These are phyloP conservation scores for Stenogyne calaminthoides DNA, from an alignment of 305 asterid species.

Conservation along the genomic window DNA sequence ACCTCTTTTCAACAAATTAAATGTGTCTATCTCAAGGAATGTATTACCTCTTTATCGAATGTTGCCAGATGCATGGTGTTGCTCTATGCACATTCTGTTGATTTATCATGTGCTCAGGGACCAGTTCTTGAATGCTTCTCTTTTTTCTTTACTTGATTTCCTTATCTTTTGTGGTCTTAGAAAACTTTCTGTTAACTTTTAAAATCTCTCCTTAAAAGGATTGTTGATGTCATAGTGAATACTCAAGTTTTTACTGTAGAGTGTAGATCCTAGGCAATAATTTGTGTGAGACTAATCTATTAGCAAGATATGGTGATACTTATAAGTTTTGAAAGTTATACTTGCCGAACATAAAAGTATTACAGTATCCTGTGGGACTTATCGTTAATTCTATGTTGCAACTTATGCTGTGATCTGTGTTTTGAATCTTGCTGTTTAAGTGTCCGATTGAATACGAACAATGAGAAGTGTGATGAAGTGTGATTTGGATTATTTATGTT, in stretches of 20 bases:
- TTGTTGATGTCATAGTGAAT: neutral
- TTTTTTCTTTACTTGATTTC: neutral
- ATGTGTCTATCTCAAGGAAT: neutral
- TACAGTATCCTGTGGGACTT: neutral
- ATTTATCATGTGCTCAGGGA: constrained; percentile 15
- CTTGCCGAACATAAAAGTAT: neutral
- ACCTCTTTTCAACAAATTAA: constrained; percentile 25
- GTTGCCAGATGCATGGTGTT: constrained; percentile 1
- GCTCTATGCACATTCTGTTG: constrained; percentile 16
- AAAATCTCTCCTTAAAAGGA: neutral
- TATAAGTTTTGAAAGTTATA: neutral
- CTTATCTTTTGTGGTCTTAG: neutral
- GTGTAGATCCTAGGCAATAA: neutral
- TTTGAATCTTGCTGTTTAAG: constrained; percentile 7
- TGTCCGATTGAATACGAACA: neutral
- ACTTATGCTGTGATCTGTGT: neutral
- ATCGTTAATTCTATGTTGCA: neutral
- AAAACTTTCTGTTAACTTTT: neutral
- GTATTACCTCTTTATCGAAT: constrained; percentile 17
- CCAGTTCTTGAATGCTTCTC: neutral
- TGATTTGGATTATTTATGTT: neutral
- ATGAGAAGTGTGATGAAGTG: neutral
- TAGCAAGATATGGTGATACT: neutral
- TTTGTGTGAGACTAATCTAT: neutral
- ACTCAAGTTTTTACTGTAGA: neutral